These are phyloP conservation scores for Staphylotrichum longicolle DNA, from an alignment of 495 filamentous ascomycete species.

Conservation along the genomic window DNA sequence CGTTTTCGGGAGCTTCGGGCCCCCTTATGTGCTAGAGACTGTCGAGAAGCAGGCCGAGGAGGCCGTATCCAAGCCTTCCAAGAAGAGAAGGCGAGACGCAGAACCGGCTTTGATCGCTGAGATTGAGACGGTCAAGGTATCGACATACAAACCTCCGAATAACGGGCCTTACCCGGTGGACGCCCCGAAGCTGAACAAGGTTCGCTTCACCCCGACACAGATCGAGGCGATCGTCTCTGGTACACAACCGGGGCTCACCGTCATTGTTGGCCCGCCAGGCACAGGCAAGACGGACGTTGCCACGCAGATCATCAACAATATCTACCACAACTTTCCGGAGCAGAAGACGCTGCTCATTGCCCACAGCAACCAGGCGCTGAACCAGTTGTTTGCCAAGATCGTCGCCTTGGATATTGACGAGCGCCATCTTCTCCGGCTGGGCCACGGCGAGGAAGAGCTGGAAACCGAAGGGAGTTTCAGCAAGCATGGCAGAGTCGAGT, in stretches of 20 bases:
- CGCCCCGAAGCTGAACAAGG: slow-evolving; percentile 73
- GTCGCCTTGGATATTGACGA: slow-evolving; percentile 91
- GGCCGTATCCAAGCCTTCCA: slow-evolving; percentile 53
- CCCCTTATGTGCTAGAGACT: slow-evolving; percentile 79
- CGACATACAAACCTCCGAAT: slow-evolving; percentile 88
- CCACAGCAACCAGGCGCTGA: slow-evolving; percentile 96
- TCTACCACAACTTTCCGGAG: slow-evolving; percentile 94
- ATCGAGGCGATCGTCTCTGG: slow-evolving; percentile 91
- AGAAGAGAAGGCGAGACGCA: slow-evolving; percentile 78
- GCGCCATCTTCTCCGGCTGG: slow-evolving; percentile 86
- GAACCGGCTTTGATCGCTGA: slow-evolving; percentile 58
- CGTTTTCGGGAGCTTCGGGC: slow-evolving; percentile 69
- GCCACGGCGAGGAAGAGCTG: slow-evolving; percentile 92
- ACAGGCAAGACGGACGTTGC: slow-evolving; percentile 98
- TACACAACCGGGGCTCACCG: slow-evolving; percentile 88
- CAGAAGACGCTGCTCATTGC: slow-evolving; percentile 92
- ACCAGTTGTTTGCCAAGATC: slow-evolving; percentile 99
- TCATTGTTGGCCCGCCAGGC: slow-evolving; percentile 93
- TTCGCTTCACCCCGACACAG: slow-evolving; percentile 89
- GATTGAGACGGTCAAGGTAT: slow-evolving; percentile 70
- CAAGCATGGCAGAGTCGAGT: slow-evolving; percentile 93
- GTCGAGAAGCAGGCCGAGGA: slow-evolving; percentile 49
- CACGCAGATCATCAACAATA: slow-evolving; percentile 97
- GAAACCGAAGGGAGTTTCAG: slow-evolving; percentile 84
- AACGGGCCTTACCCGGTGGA: slow-evolving; percentile 90